These are phyloP conservation scores for Puya raimondii DNA, from an alignment of 176 grass and related monocot species.

Conservation along the genomic window DNA sequence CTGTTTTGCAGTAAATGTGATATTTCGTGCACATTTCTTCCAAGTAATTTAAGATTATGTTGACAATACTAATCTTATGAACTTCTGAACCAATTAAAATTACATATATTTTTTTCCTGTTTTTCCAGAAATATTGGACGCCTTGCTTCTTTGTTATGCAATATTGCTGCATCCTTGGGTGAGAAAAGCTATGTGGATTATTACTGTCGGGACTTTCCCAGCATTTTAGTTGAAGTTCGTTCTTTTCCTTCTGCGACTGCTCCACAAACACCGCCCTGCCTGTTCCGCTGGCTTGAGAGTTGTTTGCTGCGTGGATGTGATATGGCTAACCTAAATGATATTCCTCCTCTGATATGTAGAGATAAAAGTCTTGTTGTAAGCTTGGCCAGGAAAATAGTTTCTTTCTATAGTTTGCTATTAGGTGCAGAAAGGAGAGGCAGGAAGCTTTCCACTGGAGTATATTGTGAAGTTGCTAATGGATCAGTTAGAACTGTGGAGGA, in stretches of 20 bases:
- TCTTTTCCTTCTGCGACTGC: slow-evolving; percentile 28
- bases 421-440: slow-evolving; percentile 72
- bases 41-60: neutral
- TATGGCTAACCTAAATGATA: slow-evolving; percentile 40
- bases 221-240: slow-evolving; percentile 45
- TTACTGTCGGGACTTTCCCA: slow-evolving; percentile 80
- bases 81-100: neutral
- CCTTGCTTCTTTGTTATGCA: slow-evolving; percentile 66
- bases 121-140: slow-evolving; percentile 63
- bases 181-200: slow-evolving; percentile 68
- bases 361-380: slow-evolving; percentile 56
- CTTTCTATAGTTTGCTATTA: slow-evolving; percentile 85
- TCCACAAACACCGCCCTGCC: slow-evolving; percentile 51
- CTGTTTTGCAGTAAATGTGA: neutral
- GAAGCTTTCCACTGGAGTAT: slow-evolving; percentile 74
- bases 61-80: neutral
- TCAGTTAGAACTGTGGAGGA: slow-evolving; percentile 65
- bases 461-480: slow-evolving; percentile 85
- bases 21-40: neutral
- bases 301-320: slow-evolving; percentile 44
- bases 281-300: slow-evolving; percentile 83
- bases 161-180: slow-evolving; percentile 55
- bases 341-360: slow-evolving; percentile 62
- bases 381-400: slow-evolving; percentile 79
- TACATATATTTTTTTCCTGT: slow-evolving; percentile 11